Base-by-base conservation (phyloP, 208 protist species). In the Crithidia bombi region DNA sequence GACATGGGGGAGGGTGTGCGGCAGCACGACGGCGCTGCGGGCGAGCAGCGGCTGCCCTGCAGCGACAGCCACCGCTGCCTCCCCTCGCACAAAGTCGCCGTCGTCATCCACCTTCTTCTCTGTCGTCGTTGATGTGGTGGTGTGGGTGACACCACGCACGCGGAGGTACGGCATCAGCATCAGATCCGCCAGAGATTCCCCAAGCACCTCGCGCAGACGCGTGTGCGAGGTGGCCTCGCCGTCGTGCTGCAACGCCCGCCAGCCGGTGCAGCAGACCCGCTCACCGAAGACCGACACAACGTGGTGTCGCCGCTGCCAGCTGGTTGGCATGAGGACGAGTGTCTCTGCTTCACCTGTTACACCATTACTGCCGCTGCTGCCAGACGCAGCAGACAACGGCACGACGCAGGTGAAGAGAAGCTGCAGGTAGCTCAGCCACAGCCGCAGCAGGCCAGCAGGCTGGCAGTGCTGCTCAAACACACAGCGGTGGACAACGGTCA, bases 361-460 rank as follows among this genome's bases (percentile, higher is more conserved):
- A 3, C 30, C 47, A 28, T 36, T 32, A 0, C 44, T 15, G 28
- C 32, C 52, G 21, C 15, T 46, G 15, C 30, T 50, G 25, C 19
- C 12, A 19, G 56, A 33, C 33, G 19, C 4, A 25, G 39, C 36
- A 3, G 41, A 47, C 17, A 57, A 43, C n/a, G 90, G 90, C 30
- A 95, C 85, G 17, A 90, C 38, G n/a, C 73, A 75, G 11, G 61
- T 56, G 66, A 95, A 91, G 30, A 95, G 66, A 51, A 92, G 83
- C 58, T 51, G 62, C 36, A 95, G 77, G 71, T 90, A 86, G 41
- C 81, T 84, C 12, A 92, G 7, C 90, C 90, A 95, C 17, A 91
- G 73, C 46, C 80, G 86, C 47, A 92, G 69, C 56, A 95, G 71
- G 14, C 83, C 85, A 9, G 36, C 30, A 3, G 86, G 73, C 61